A percentile compares a stretch with the other conserved stretches of the same genome.
Conservation (phyloP, 371 early-diverging fungal species). For the Thermomucor indicae-seudaticae region DNA sequence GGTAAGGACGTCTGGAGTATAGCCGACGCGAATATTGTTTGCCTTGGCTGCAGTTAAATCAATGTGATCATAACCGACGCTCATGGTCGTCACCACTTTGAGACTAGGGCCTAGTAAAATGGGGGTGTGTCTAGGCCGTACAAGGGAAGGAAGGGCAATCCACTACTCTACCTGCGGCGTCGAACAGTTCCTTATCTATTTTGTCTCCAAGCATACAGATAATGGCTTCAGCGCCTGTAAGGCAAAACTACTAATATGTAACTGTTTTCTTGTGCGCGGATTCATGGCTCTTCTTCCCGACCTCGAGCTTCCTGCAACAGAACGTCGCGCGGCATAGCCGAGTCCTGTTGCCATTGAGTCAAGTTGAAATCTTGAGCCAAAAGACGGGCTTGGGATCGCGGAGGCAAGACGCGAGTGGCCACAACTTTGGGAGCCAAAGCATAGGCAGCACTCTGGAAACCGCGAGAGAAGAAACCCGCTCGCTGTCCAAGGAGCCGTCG, state of each 20-base stretch:
- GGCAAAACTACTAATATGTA: neutral
- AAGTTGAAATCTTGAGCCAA: slow-evolving; percentile 21
- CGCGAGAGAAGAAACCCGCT: too few species aligned
- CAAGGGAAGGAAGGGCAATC: too few species aligned
- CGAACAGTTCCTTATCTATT: slow-evolving; percentile 64
- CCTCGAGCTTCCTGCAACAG: slow-evolving; percentile 26
- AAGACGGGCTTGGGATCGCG: slow-evolving; percentile 20
- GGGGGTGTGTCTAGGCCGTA: neutral
- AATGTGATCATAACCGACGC: slow-evolving; percentile 83
- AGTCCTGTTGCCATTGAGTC: slow-evolving; percentile 29
- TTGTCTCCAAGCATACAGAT: slow-evolving; percentile 66
- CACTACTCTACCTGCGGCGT: slow-evolving; percentile 48
- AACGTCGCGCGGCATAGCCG: slow-evolving; percentile 22
- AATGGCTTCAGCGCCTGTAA: slow-evolving; percentile 51
- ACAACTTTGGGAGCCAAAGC: slow-evolving; percentile 19
- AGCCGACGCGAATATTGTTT: slow-evolving; percentile 63
- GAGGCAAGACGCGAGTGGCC: slow-evolving; percentile 23
- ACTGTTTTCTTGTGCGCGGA: neutral
- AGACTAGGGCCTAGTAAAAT: slow-evolving; percentile 36
- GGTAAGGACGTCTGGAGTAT: slow-evolving; percentile 88
- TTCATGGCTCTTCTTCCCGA: neutral
- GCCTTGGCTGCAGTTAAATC: slow-evolving; percentile 42
- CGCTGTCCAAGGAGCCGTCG: too few species aligned
- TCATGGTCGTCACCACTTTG: slow-evolving; percentile 63
- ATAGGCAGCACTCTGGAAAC: slow-evolving; percentile 6